phyloP scores from a whole-genome alignment of 192 early-diverging fungal species.

The Podila verticillata region DNA sequence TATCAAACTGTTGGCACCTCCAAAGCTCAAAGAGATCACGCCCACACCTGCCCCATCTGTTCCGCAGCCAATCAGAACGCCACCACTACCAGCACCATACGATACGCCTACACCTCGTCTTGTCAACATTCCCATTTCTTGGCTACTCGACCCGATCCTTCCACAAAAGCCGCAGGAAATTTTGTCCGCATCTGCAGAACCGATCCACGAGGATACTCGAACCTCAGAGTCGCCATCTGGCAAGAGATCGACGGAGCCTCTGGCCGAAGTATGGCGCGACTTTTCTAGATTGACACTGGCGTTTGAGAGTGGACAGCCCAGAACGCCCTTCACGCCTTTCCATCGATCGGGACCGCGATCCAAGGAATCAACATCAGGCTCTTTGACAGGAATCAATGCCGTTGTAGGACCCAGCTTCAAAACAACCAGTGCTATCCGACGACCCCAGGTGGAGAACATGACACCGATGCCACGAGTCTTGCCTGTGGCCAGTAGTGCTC shows the following conservation, averaged over 20 bases:
- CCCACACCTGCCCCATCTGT: background rate
- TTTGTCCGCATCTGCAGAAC: background rate
- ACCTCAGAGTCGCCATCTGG: background rate
- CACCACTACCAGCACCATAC: constrained; percentile 2
- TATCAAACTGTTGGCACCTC: constrained; percentile 38
- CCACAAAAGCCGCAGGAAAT: constrained; percentile 29
- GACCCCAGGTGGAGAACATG: constrained; percentile 36
- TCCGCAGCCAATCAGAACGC: background rate
- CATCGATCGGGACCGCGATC: background rate
- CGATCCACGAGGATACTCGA: background rate
- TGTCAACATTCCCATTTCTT: constrained; percentile 34
- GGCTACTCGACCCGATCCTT: constrained; percentile 42
- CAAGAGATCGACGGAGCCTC: background rate
- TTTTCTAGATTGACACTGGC: background rate
- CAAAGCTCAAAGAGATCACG: constrained; percentile 21
- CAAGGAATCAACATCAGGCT: background rate
- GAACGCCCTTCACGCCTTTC: background rate
- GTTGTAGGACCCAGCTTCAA: constrained; percentile 11
- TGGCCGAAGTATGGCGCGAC: background rate
- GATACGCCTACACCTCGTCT: constrained; percentile 7
- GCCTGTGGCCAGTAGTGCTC: constrained; percentile 1
- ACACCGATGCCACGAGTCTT: constrained; percentile 37
- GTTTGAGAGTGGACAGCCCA: background rate
- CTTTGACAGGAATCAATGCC: background rate
- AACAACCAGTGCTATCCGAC: constrained; percentile 7